Percentiles rank a stretch among this genome's conserved stretches.
Evolutionary conservation across 1,284 basidiomycete genomes (phyloP).

Genomic region (Microbotryum saponariae): DNA sequence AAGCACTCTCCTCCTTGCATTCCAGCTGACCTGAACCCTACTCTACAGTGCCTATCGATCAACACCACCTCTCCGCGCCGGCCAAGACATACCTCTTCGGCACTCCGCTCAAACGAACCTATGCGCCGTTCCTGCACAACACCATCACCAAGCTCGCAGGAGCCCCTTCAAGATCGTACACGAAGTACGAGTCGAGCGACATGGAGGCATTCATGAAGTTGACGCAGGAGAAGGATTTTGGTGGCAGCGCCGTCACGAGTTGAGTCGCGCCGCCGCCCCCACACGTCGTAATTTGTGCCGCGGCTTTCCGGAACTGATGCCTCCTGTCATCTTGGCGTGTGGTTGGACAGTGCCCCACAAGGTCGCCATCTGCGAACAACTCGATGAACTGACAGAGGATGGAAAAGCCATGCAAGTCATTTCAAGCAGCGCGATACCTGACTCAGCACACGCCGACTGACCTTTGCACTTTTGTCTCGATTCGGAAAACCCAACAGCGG

Average conservation of each 20-base stretch:
- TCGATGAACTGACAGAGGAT: constrained; percentile 31
- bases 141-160: constrained; percentile 31
- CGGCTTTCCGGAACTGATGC: too few species aligned
- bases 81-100: constrained; percentile 27
- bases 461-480: too few species aligned
- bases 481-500: constrained; percentile 11
- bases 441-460: too few species aligned
- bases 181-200: constrained; percentile 28
- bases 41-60: constrained; percentile 16
- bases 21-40: neutral
- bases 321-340: neutral
- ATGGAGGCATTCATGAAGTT: constrained; percentile 26
- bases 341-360: constrained; percentile 23
- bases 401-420: constrained; percentile 6
- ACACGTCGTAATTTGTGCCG: neutral
- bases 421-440: too few species aligned
- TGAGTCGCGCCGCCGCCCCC: constrained; percentile 4
- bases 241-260: constrained; percentile 31
- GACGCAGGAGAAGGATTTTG: constrained; percentile 28
- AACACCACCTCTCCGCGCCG: constrained; percentile 8
- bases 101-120: constrained; percentile 21
- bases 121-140: constrained; percentile 36
- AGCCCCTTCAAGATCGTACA: constrained; percentile 26
- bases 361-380: constrained; percentile 29
- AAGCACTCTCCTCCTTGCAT: neutral